Evolutionary conservation across 768 basidiomycete species (phyloP).

Genomic region (Strobilomyces dryophilus): DNA sequence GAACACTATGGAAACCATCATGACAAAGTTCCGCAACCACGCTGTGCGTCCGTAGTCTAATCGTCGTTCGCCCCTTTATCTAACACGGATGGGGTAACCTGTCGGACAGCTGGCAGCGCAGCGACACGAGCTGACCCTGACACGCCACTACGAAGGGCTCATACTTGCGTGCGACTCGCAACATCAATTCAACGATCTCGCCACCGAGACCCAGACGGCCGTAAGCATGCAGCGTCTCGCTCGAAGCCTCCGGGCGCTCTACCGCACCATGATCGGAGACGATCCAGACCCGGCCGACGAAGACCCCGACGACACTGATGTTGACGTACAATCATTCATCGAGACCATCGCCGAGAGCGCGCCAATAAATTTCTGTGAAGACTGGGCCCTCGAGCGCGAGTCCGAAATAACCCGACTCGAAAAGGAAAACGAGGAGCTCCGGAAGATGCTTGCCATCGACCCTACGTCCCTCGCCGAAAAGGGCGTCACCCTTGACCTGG

Average conservation of each 20-base stretch:
- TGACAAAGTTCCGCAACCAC: slow-evolving; percentile 92
- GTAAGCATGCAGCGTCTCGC: slow-evolving; percentile 71
- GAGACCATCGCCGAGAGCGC: slow-evolving; percentile 39
- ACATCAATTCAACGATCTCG: slow-evolving; percentile 50
- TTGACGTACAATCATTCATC: slow-evolving; percentile 41
- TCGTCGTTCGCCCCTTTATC: background rate
- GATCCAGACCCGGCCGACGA: slow-evolving; percentile 33
- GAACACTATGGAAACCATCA: slow-evolving; percentile 89
- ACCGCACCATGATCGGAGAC: slow-evolving; percentile 68
- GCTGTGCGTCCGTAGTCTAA: slow-evolving; percentile 52
- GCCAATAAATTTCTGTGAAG: slow-evolving; percentile 44
- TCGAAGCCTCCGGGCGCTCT: slow-evolving; percentile 63
- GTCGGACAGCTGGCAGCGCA: slow-evolving; percentile 75
- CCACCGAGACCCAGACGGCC: slow-evolving; percentile 54
- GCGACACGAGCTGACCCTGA: slow-evolving; percentile 82
- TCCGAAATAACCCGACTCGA: slow-evolving; percentile 79
- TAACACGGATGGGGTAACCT: slow-evolving; percentile 6
- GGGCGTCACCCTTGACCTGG: slow-evolving; percentile 49
- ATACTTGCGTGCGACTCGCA: slow-evolving; percentile 64
- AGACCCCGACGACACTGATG: slow-evolving; percentile 29
- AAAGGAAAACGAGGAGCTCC: slow-evolving; percentile 76
- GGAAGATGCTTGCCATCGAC: slow-evolving; percentile 75
- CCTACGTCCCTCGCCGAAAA: slow-evolving; percentile 45
- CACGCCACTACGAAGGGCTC: slow-evolving; percentile 85
- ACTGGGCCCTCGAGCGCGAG: slow-evolving; percentile 90